Conservation (phyloP, 2,329 filamentous ascomycete genomes). For the Cladosporium sp. region DNA sequence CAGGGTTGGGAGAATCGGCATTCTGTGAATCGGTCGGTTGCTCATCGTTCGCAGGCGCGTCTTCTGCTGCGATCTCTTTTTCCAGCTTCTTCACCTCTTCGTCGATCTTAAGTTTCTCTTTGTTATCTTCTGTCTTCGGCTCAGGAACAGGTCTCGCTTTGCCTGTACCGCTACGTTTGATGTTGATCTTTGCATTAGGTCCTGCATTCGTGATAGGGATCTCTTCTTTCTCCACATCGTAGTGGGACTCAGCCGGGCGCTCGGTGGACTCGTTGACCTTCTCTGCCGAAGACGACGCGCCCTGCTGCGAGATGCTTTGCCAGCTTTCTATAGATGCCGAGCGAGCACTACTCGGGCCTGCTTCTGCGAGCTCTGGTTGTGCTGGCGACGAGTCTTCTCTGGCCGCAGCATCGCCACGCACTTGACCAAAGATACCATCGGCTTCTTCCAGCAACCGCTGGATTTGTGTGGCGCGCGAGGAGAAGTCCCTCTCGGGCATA, state of each 20-base stretch:
- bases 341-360: background rate
- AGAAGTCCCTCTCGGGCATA: constrained; percentile 48
- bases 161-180: constrained; percentile 32
- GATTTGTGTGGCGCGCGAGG: constrained; percentile 50
- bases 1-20: constrained; percentile 18
- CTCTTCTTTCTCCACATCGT: constrained; percentile 24
- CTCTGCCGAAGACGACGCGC: background rate
- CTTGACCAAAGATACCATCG: constrained; percentile 20
- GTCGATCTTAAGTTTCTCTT: constrained; percentile 20
- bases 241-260: background rate
- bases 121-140: constrained; percentile 2
- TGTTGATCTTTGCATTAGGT: constrained; percentile 37
- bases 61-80: constrained; percentile 16
- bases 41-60: background rate
- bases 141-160: constrained; percentile 30
- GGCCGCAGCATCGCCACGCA: background rate
- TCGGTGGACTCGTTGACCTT: background rate
- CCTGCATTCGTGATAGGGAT: constrained; percentile 39
- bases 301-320: background rate
- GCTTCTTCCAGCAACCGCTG: constrained; percentile 49
- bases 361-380: background rate
- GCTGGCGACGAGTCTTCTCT: background rate
- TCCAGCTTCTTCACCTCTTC: constrained; percentile 23
- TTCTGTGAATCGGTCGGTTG: background rate
- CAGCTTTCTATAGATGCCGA: constrained; percentile 5